Base-by-base conservation (phyloP, 345 rosid species). In the Raphanus raphanistrum region DNA sequence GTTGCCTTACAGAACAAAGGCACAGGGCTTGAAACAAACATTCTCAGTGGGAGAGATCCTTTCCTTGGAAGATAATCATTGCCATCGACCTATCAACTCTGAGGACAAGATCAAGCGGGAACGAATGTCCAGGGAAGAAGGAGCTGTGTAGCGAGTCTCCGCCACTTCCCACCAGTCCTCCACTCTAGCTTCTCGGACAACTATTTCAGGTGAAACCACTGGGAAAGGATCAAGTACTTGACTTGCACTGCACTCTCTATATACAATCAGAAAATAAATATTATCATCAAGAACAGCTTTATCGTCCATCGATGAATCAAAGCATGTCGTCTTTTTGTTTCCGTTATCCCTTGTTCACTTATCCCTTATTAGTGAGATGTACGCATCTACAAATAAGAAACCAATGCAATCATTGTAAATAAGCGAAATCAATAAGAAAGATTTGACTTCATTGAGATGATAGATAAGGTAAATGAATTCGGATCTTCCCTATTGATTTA, bases 121-220 rank as follows among this genome's bases (percentile, higher is more conserved):
- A 94, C 1, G 97, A 85, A 75, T 88, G 92, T n/a, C 82, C 86
- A 0, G 99, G 99, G 81, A 89, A 90, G 85, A 92, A 95, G 59
- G 94, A 87, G 76, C 21, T 21, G 92, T 88, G 82, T 97, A 92
- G 70, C 90, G 97, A 75, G 97, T 95, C 87, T 95, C 99, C 2
- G 94, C 97, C 69, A 94, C 97, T 84, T 94, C 97, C 97, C 98
- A 94, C 32, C 92, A 88, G 79, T 94, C 98, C 82, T 90, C 97
- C 68, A 89, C 48, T 74, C 98, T 86, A 16, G 97, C 98, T 86
- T 94, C 98, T 72, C 98, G 84, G 36, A 92, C 97, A 79, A 90
- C 84, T 33, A 94, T 86, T 73, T 89, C 90, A 3, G 93, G 97
- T 70, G 95, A 87, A 72, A 90, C 71, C 9, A 86, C 79, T 0